A percentile compares a stretch with the other conserved stretches of the same genome.
phyloP scores from a whole-genome alignment of 805 yeast species.

The Wickerhamomyces canadensis region DNA sequence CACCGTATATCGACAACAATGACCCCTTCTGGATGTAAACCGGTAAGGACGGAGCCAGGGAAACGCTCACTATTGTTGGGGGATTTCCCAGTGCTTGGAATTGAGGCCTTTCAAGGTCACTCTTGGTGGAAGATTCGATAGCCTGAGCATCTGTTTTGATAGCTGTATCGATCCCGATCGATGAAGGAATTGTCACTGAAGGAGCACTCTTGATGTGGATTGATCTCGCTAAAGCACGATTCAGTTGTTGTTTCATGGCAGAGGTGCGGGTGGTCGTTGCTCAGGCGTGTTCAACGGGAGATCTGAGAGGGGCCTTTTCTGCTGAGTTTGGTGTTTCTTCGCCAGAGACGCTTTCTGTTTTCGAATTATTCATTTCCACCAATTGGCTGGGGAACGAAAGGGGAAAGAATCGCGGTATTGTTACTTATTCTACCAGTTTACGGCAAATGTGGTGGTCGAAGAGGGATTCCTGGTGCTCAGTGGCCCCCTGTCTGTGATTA shows the following conservation, averaged over 20 bases:
- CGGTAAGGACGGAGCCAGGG: constrained; percentile 56
- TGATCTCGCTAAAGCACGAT: neutral
- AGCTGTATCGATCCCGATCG: neutral
- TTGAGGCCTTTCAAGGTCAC: constrained; percentile 17
- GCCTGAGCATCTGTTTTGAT: neutral
- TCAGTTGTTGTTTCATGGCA: no score
- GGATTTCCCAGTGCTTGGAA: constrained; percentile 44
- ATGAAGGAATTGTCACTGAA: neutral
- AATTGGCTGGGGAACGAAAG: constrained; percentile 13
- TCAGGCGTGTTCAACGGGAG: no score
- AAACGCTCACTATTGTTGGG: constrained; percentile 42
- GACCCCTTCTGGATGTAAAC: constrained; percentile 43
- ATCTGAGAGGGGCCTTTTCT: no score
- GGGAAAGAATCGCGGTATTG: neutral
- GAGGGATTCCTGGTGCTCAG: no score
- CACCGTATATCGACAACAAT: constrained; percentile 41
- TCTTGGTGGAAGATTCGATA: neutral
- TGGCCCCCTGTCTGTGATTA: no score
- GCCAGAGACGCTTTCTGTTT: no score
- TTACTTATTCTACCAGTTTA: no score
- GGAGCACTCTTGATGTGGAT: constrained; percentile 5
- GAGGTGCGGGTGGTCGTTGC: no score
- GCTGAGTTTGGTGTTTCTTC: no score
- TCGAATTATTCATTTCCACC: constrained; percentile 5
- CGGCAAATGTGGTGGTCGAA: no score